Base-by-base conservation (phyloP, 306 rosid genomes). In the Prunus kanzakura region DNA sequence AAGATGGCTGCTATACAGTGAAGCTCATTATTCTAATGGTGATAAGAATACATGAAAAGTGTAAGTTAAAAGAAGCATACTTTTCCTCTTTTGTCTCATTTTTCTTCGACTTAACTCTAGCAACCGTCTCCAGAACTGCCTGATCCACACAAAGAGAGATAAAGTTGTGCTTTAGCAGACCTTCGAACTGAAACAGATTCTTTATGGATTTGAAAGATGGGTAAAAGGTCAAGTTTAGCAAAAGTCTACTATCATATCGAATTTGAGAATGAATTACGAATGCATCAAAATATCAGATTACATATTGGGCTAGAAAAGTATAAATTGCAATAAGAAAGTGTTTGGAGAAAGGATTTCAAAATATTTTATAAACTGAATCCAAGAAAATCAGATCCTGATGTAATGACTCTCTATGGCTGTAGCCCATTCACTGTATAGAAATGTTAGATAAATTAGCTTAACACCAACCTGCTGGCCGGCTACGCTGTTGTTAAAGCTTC, bases 111-210 rank as follows among this genome's bases (percentile, higher is more conserved):
- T 85, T 96, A 65, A 96, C 99, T 82, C 99, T 91, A 80, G 99
- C 98, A 79, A 96, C 99, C 51, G 99, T 96, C 83, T 96, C 99
- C 86, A 96, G 74, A 83, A 90, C 93, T 55, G 99, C 99, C 98
- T 96, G 91, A 81, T 86, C 77, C 83, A 85, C 64, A 67, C 73
- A 79, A 50, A 85, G 73, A 80, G 52, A 64, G 14, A 71, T 43
- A 18, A 60, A 46, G 67, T 11, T 55, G 25, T 29, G 66, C 78
- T 75, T 65, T 62, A 86, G 76, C 81, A 52, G 20, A 47, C 25
- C 38, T 56, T 75, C 62, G 2, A 72, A 43, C 79, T 3, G 2
- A 22, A 51, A 49, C 11, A 69, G 55, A 47, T 61, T 13, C 46
- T 45, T 41, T 14, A 63, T 47, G 15, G n/a, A 64, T 30, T 60